Conservation (phyloP, 345 rosid genomes). For the Pistacia integerrima region DNA sequence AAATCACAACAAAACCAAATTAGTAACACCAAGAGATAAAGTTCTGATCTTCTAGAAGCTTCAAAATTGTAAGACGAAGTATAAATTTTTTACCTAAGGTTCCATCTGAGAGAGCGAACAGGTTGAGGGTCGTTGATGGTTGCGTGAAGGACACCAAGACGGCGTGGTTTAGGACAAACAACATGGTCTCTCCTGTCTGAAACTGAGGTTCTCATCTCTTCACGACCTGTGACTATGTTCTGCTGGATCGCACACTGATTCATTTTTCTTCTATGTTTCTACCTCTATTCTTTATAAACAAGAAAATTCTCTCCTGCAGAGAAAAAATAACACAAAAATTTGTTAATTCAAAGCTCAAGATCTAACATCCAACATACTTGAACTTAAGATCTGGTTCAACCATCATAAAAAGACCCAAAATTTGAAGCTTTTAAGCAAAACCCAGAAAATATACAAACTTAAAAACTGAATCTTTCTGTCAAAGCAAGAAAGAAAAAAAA, state of each 20-base stretch:
- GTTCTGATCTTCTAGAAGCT: background rate
- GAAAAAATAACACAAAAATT: background rate
- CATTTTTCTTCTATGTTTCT: conserved; percentile 33
- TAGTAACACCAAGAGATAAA: background rate
- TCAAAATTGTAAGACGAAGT: too few relatives aligned
- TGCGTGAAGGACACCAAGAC: conserved; percentile 41
- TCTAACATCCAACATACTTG: conserved; percentile 22
- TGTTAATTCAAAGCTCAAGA: conserved; percentile 22
- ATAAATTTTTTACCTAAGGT: conserved; percentile 42
- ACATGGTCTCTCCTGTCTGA: conserved; percentile 49
- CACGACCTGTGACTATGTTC: conserved; percentile 47
- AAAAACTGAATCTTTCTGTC: background rate
- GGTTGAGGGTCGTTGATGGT: conserved; percentile 46
- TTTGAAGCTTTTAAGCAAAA: background rate
- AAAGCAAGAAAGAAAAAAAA: too few relatives aligned
- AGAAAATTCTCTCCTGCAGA: background rate
- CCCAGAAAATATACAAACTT: background rate
- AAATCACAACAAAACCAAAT: conserved; percentile 13
- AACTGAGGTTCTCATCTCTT: conserved; percentile 49
- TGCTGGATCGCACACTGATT: conserved; percentile 66
- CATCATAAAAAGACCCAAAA: background rate
- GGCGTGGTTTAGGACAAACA: conserved; percentile 81
- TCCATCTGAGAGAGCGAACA: conserved; percentile 57
- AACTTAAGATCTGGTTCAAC: background rate
- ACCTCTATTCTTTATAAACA: background rate